These are phyloP conservation scores for Begonia loranthoides DNA, from an alignment of 306 rosid species.

Conservation along the genomic window DNA sequence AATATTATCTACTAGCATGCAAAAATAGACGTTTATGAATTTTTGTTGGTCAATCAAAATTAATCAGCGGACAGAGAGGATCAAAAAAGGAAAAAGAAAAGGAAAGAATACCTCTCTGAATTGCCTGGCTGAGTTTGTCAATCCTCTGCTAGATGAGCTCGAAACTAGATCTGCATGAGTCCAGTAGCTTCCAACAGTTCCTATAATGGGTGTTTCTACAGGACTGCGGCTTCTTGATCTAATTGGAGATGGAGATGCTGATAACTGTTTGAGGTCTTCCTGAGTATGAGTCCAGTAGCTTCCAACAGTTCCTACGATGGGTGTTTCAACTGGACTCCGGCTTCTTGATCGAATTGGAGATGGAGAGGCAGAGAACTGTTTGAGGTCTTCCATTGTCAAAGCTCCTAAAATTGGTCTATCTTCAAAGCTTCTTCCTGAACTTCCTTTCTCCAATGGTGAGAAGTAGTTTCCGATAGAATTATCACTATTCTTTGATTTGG, in stretches of 20 bases:
- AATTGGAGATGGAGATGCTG: conserved; percentile 24
- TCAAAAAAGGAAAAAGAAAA: not conserved
- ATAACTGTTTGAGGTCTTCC: conserved; percentile 16
- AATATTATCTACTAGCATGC: no score
- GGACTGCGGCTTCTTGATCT: conserved; percentile 31
- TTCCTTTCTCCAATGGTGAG: conserved; percentile 18
- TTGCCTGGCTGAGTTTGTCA: conserved; percentile 7
- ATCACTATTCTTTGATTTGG: conserved; percentile 12
- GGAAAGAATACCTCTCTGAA: conserved; percentile 13
- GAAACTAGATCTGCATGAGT: conserved; percentile 32
- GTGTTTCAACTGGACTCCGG: conserved; percentile 34
- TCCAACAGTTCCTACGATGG: conserved; percentile 60
- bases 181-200: conserved; percentile 82
- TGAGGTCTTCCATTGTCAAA: conserved; percentile 34
- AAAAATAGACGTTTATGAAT: no score
- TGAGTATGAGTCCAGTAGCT: conserved; percentile 60
- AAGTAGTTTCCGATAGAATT: conserved; percentile 23
- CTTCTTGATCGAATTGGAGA: conserved; percentile 27
- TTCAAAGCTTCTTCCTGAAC: conserved; percentile 21
- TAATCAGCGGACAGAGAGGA: no score
- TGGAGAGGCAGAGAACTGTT: conserved; percentile 16
- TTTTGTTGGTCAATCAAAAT: no score
- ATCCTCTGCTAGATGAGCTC: conserved; percentile 13
- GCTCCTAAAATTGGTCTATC: conserved; percentile 58
- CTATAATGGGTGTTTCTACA: conserved; percentile 36